phyloP scores from a whole-genome alignment of 768 basidiomycete genomes.

The Lepiota brunneoincarnata region DNA sequence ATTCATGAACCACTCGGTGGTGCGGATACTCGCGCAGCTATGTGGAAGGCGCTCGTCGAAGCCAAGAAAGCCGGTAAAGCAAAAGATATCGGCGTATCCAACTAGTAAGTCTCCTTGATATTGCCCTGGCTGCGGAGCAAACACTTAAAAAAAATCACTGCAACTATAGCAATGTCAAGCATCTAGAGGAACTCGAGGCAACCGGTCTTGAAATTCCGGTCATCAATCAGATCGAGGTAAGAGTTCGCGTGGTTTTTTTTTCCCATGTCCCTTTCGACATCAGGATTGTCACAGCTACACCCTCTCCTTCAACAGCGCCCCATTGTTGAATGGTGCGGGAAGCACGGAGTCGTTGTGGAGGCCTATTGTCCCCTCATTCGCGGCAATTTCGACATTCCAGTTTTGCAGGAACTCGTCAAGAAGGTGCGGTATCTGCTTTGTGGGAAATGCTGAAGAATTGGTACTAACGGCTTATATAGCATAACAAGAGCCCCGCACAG shows the following conservation, averaged over 20 bases:
- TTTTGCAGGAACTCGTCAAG: slow-evolving; percentile 49
- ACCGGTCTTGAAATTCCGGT: slow-evolving; percentile 62
- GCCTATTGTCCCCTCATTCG: slow-evolving; percentile 79
- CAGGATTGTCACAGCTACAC: slow-evolving; percentile 50
- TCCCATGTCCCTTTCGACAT: background rate
- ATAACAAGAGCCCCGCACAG: slow-evolving; percentile 67
- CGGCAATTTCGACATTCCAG: slow-evolving; percentile 51
- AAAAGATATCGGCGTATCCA: slow-evolving; percentile 72
- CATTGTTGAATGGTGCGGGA: slow-evolving; percentile 71
- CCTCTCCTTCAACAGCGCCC: slow-evolving; percentile 77
- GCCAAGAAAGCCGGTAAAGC: slow-evolving; percentile 62
- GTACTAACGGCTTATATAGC: slow-evolving; percentile 29
- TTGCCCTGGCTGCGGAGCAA: background rate
- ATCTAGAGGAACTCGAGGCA: slow-evolving; percentile 68
- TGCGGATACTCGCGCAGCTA: slow-evolving; percentile 58
- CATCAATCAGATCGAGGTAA: slow-evolving; percentile 83
- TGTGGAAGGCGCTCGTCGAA: slow-evolving; percentile 67
- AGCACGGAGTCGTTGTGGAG: slow-evolving; percentile 57
- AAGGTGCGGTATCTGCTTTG: slow-evolving; percentile 43
- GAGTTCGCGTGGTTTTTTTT: background rate
- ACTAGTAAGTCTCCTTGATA: slow-evolving; percentile 52
- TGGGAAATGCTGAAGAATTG: background rate
- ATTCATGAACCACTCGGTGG: slow-evolving; percentile 74
- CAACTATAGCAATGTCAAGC: slow-evolving; percentile 53
- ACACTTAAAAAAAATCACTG: background rate